Evolutionary conservation across 768 basidiomycete genomes (phyloP), one percentile per base, ranked within the genome.

Genomic region (Kwoniella mangroviensis): DNA sequence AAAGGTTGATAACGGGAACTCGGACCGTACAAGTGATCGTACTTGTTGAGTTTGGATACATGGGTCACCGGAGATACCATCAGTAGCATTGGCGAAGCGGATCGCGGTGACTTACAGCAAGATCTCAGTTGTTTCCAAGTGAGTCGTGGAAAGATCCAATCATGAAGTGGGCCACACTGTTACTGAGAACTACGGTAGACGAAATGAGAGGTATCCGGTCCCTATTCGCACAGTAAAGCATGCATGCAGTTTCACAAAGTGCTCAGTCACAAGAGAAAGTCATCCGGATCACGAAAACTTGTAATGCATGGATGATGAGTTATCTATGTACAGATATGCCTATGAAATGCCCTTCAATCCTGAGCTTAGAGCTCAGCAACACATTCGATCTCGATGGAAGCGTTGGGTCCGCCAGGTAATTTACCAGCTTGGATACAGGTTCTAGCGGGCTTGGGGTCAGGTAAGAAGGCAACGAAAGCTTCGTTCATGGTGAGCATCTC

Each of bases 401-500:
- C 60, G 40, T 64, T 64, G 24, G 67, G 41, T 57, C 56, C 56
- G 10, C 65, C 65, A 42, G 70, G 59, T 62, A 57, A 52, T 34
- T 63, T 52, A 13, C 58, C 70, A 49, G 64, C 65, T 57, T 71
- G 70, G 19, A 71, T 54, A 43, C 70, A 71, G 22, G 70, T 71
- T 63, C 70, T n/a, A 21, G 70, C 40, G 22, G 70, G 70, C n/a
- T 24, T 45, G 7, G 43, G 28, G 51, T 49, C 49, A 28, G 68
- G 68, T 11, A 69, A 53, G 58, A 60, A 62, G 34, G 68, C 70
- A 34, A 76, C 69, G 67, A 68, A 76, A 1, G 58, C 75, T 61
- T 73, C 73, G 73, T 76, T 76, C 75, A 76, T 76, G 24, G 73
- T 73, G 22, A 67, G 70, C 56, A 76, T 72, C 51, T 76, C 73